phyloP scores from a whole-genome alignment of 345 rosid species.

The Garcia nutans region DNA sequence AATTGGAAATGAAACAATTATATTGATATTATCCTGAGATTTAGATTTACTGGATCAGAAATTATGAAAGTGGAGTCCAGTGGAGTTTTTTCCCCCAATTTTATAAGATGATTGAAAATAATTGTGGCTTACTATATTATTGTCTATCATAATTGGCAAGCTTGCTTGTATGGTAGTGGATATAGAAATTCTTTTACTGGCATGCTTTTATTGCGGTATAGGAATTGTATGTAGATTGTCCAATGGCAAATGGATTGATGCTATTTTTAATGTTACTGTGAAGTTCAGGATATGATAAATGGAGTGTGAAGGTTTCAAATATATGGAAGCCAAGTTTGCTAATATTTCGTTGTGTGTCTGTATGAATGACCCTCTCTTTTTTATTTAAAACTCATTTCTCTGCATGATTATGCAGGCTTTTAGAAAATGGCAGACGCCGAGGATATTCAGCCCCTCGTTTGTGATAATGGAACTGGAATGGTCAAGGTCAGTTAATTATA shows the following conservation, averaged over 20 bases:
- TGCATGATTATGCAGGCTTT: conserved; percentile 4
- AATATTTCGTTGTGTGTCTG: background rate
- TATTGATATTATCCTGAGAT: background rate
- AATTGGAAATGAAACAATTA: no score
- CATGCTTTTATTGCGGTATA: background rate
- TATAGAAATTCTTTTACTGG: no score
- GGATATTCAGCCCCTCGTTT: conserved; percentile 26
- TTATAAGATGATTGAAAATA: background rate
- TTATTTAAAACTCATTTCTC: background rate
- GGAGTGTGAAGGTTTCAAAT: background rate
- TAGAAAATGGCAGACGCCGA: conserved; percentile 18
- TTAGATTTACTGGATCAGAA: no score
- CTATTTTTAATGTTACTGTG: background rate
- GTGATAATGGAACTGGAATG: conserved; percentile 28
- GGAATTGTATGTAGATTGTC: background rate
- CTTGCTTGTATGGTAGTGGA: background rate
- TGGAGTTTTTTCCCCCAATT: background rate
- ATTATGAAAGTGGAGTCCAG: background rate
- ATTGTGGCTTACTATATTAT: background rate
- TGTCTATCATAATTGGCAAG: background rate
- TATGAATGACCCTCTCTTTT: no score
- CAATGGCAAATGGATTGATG: background rate
- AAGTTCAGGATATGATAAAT: background rate
- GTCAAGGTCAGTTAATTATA: conserved; percentile 13
- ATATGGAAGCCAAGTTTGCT: background rate